These are phyloP conservation scores for Eimeria zaria DNA, from an alignment of 169 alveolate genomes.

Conservation along the genomic window DNA sequence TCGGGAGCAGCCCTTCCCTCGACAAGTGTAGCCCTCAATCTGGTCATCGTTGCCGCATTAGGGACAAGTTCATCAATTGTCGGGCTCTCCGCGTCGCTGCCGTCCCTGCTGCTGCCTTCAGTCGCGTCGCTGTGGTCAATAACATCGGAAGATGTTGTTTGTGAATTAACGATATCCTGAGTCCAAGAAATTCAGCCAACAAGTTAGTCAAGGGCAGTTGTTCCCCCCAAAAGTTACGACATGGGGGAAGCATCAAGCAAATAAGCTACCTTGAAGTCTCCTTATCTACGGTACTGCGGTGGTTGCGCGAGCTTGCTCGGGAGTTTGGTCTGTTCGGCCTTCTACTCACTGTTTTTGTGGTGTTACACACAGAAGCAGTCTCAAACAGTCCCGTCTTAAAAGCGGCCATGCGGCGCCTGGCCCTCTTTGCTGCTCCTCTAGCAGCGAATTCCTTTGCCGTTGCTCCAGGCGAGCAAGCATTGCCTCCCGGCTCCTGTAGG, in stretches of 20 bases:
- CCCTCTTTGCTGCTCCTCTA: slow-evolving; percentile 67
- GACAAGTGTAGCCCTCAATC: slow-evolving; percentile 66
- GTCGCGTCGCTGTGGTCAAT: not conserved
- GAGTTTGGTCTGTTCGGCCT: not conserved
- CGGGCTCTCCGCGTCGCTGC: slow-evolving; percentile 24
- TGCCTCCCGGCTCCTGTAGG: slow-evolving; percentile 64
- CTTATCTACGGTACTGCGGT: not conserved
- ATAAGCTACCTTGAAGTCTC: not conserved
- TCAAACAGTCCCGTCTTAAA: slow-evolving; percentile 6
- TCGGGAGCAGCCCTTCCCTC: slow-evolving; percentile 73
- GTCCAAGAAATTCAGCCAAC: not conserved
- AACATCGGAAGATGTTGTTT: not conserved
- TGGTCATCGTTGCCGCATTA: slow-evolving; percentile 40
- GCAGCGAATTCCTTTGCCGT: slow-evolving; percentile 77
- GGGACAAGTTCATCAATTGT: slow-evolving; percentile 12
- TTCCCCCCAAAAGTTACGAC: not conserved
- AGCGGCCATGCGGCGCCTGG: slow-evolving; percentile 76
- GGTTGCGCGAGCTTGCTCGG: not conserved
- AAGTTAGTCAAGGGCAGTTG: not conserved
- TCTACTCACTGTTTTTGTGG: not conserved
- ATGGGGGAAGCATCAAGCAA: not conserved
- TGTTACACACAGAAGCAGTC: not conserved
- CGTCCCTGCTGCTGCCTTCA: slow-evolving; percentile 53
- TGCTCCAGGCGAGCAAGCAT: slow-evolving; percentile 5
- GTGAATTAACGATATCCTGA: not conserved